Percentiles rank a stretch among this genome's conserved stretches.
Evolutionary conservation across 768 basidiomycete genomes (phyloP).

Genomic region (Rhizopogon vulgaris): DNA sequence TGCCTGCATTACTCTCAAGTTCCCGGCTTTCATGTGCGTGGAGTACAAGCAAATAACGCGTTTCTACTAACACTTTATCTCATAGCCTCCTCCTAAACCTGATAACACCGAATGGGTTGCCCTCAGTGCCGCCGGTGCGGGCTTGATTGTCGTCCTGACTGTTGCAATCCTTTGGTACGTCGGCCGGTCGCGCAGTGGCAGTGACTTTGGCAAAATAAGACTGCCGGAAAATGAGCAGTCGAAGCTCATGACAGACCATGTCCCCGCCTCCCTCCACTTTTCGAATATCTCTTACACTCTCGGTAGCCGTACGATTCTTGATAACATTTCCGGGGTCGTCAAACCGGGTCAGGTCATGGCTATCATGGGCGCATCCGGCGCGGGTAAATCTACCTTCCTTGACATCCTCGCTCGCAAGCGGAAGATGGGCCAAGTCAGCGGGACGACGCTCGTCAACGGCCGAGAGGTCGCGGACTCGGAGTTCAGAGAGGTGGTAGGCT

Average conservation of each 20-base stretch:
- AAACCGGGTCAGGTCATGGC: constrained; percentile 90
- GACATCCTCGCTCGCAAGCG: constrained; percentile 91
- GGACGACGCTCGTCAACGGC: constrained; percentile 82
- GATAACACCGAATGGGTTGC: constrained; percentile 81
- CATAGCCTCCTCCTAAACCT: constrained; percentile 70
- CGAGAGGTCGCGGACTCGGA: constrained; percentile 63
- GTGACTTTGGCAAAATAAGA: constrained; percentile 65
- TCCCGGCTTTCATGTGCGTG: constrained; percentile 74
- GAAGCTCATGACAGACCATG: constrained; percentile 89
- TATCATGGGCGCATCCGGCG: constrained; percentile 95
- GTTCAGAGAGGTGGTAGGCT: constrained; percentile 86
- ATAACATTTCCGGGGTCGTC: constrained; percentile 74
- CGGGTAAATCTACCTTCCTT: constrained; percentile 93
- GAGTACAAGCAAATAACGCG: not conserved
- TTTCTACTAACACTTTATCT: not conserved
- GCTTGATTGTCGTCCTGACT: constrained; percentile 63
- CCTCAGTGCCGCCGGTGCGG: constrained; percentile 75
- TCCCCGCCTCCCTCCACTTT: constrained; percentile 93
- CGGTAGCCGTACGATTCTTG: constrained; percentile 57
- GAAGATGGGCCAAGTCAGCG: constrained; percentile 72
- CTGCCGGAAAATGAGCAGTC: constrained; percentile 78
- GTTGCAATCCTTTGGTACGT: constrained; percentile 87
- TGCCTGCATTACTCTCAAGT: constrained; percentile 92
- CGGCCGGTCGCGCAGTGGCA: constrained; percentile 54
- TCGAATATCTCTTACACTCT: constrained; percentile 77